Conservation (phyloP, 75 land plant species). For the Pseudotsuga menziesii region DNA sequence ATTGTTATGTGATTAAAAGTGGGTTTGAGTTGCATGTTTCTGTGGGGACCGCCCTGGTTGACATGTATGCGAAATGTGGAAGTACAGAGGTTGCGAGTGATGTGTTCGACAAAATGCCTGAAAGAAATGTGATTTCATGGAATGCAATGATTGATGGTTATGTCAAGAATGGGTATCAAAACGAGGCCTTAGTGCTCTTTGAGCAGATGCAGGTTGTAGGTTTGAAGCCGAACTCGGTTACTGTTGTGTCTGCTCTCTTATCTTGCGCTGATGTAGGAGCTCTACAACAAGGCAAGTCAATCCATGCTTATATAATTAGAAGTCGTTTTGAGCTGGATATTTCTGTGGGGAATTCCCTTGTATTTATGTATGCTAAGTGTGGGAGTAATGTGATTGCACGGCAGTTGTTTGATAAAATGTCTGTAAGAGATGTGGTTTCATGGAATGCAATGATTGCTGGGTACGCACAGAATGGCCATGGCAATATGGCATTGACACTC, state of each 20-base stretch:
- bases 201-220: slow-evolving; percentile 33
- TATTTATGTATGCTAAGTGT: slow-evolving; percentile 48
- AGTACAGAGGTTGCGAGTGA: background rate
- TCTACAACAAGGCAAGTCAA: slow-evolving; percentile 36
- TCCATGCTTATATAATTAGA: slow-evolving; percentile 44
- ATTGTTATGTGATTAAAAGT: slow-evolving; percentile 26
- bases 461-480: background rate
- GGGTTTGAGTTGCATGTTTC: slow-evolving; percentile 23
- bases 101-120: background rate
- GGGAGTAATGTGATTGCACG: slow-evolving; percentile 26
- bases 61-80: background rate
- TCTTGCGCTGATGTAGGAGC: slow-evolving; percentile 46
- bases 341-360: slow-evolving; percentile 46
- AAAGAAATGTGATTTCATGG: background rate
- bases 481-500: slow-evolving; percentile 28
- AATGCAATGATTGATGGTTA: slow-evolving; percentile 1
- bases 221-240: slow-evolving; percentile 34
- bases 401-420: slow-evolving; percentile 10
- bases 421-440: background rate
- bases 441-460: slow-evolving; percentile 8
- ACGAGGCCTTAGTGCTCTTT: slow-evolving; percentile 12
- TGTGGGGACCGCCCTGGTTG: slow-evolving; percentile 14
- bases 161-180: background rate
- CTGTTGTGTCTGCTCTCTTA: slow-evolving; percentile 40
- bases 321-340: slow-evolving; percentile 37